Base-by-base conservation (phyloP, 768 basidiomycete genomes). In the Lactarius trivialis region DNA sequence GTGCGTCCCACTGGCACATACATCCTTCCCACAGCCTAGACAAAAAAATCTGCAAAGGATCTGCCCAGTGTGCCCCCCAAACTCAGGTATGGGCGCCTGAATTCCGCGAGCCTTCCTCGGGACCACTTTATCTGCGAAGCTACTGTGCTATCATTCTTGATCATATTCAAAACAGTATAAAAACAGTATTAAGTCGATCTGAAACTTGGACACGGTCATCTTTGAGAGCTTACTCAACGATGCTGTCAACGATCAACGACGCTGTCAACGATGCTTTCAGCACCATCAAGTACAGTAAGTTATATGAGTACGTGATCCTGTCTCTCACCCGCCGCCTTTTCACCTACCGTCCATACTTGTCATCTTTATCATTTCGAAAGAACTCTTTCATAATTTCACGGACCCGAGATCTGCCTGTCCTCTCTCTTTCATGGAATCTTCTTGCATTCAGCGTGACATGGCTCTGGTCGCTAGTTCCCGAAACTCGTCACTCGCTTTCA, bases 231-330 rank as follows among this genome's bases (percentile, higher is more conserved):
- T 99, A 61, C 76, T 99, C 63, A 99, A 99, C 76, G 97, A 99
- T 79, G 97, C 97, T 24, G 97, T 98, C 70, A 93, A 98, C 98
- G 78, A 95, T 98, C 74, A 94, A n/a, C n/a, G n/a, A n/a, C n/a
- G n/a, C n/a, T n/a, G n/a, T 99, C 63, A 99, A 99, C 76, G 97
- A 99, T 79, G 97, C 97, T 24, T 97, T 98, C 70, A 93, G 92
- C 81, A 98, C 98, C 78, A 95, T 98, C 74, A 94, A n/a, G n/a
- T n/a, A n/a, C n/a, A n/a, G n/a, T n/a, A n/a, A n/a, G n/a, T n/a
- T 99, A 91, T 98, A 98, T 75, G 97, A 99, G 94, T 98, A 73
- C 80, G 94, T 89, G 63, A 2, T 33, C 7, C 21, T 17, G 53
- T 41, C 34, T 53, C 17, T 55, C 45, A 48, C 45, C 34, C 17